A percentile compares a stretch with the other conserved stretches of the same genome.
Evolutionary conservation across 1,139 yeast species (phyloP).

Genomic region (Wickerhamiella infanticola): DNA sequence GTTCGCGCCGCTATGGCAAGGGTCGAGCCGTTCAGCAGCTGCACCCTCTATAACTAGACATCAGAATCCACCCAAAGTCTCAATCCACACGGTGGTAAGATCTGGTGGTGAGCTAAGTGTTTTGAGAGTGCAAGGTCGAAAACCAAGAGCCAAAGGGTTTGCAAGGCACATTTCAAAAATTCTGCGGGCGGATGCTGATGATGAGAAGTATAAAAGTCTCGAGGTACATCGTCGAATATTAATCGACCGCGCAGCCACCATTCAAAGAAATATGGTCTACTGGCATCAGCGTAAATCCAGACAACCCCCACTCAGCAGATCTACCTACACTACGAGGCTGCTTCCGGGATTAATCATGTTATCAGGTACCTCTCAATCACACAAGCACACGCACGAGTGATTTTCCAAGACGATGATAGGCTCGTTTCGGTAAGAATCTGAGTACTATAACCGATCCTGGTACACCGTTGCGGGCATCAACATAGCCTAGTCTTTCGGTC

Average conservation of each 20-base stretch:
- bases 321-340: too few relatives aligned
- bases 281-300: too few relatives aligned
- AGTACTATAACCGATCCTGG: too few relatives aligned
- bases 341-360: too few relatives aligned
- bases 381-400: too few relatives aligned
- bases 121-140: constrained; percentile 9
- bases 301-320: too few relatives aligned
- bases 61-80: constrained; percentile 7
- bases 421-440: too few relatives aligned
- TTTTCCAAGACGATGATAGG: too few relatives aligned
- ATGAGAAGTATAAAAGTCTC: not conserved
- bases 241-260: constrained; percentile 5
- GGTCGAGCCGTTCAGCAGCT: not conserved
- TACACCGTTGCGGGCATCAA: too few relatives aligned
- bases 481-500: too few relatives aligned
- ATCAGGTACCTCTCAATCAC: too few relatives aligned
- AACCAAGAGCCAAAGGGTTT: constrained; percentile 6
- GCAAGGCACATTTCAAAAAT: constrained; percentile 3
- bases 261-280: too few relatives aligned
- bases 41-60: not conserved
- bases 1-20: constrained; percentile 8
- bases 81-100: constrained; percentile 6
- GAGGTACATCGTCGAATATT: constrained; percentile 13
- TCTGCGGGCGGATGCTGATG: not conserved
- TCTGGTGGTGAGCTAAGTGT: constrained; percentile 7